Conservation (phyloP, 2,329 filamentous ascomycete species). For the Fusarium odoratissimum region DNA sequence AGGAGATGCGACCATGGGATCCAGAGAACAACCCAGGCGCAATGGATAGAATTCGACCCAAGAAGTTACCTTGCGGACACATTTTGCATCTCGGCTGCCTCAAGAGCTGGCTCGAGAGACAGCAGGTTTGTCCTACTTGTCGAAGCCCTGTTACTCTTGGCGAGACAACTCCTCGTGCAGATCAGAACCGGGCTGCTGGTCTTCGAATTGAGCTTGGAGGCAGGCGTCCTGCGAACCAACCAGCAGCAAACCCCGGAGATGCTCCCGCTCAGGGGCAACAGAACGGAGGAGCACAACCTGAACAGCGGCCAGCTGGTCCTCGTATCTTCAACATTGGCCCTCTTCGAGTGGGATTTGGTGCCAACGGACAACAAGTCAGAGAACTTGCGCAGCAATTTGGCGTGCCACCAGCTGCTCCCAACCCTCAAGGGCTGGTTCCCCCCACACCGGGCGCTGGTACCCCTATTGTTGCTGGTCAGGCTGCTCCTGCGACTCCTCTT, state of each 20-base stretch:
- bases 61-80: slow-evolving; percentile 96
- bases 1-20: slow-evolving; percentile 90
- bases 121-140: slow-evolving; percentile 97
- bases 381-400: slow-evolving; percentile 75
- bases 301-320: slow-evolving; percentile 55
- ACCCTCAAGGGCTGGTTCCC: slow-evolving; percentile 40
- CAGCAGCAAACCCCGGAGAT: slow-evolving; percentile 39
- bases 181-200: slow-evolving; percentile 45
- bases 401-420: slow-evolving; percentile 49
- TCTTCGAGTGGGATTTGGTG: slow-evolving; percentile 80
- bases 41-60: slow-evolving; percentile 86
- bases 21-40: slow-evolving; percentile 68
- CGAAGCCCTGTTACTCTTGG: slow-evolving; percentile 75
- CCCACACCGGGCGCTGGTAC: slow-evolving; percentile 32
- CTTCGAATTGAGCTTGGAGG: slow-evolving; percentile 49
- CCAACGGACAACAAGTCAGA: slow-evolving; percentile 73
- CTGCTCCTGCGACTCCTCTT: slow-evolving; percentile 33
- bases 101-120: slow-evolving; percentile 95
- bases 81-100: slow-evolving; percentile 95
- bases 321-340: slow-evolving; percentile 80
- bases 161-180: slow-evolving; percentile 42
- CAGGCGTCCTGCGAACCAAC: slow-evolving; percentile 34
- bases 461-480: slow-evolving; percentile 27
- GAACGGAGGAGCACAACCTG: slow-evolving; percentile 39
- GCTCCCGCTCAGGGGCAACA: slow-evolving; percentile 37